These are phyloP conservation scores for Monilinia laxa DNA, from an alignment of 2,329 filamentous ascomycete genomes.

Conservation along the genomic window DNA sequence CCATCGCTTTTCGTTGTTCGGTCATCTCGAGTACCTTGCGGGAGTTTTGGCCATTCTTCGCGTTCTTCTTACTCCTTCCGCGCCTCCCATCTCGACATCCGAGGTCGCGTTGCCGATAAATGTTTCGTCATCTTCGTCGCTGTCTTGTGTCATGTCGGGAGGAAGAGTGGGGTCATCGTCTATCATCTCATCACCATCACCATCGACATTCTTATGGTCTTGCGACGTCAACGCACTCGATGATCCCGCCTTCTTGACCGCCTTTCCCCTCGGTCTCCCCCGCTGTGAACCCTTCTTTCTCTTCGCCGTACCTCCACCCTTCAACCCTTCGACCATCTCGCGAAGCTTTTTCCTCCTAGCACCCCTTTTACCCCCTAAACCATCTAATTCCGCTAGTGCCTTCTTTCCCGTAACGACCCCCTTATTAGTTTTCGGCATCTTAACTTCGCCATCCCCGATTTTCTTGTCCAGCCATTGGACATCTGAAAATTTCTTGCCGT, in stretches of 20 bases:
- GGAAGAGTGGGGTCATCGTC: too few species aligned
- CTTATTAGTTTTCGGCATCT: conserved; percentile 27
- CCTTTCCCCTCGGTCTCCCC: conserved; percentile 21
- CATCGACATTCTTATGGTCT: not conserved
- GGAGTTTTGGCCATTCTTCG: not conserved
- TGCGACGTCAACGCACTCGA: too few species aligned
- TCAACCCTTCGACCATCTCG: not conserved
- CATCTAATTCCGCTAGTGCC: conserved; percentile 33
- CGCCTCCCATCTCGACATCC: conserved; percentile 8
- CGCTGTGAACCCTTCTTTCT: conserved; percentile 15
- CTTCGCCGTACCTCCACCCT: conserved; percentile 20
- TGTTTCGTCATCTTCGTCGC: conserved; percentile 1
- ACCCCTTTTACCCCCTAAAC: conserved; percentile 24
- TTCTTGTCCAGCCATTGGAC: conserved; percentile 50
- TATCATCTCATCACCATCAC: conserved; percentile 2
- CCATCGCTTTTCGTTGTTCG: not conserved
- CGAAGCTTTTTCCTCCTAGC: conserved; percentile 22
- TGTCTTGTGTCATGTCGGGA: not conserved
- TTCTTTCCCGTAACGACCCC: conserved; percentile 32
- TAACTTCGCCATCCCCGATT: conserved; percentile 14
- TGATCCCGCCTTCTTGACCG: conserved; percentile 24
- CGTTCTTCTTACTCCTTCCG: conserved; percentile 5
- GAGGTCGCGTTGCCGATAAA: not conserved
- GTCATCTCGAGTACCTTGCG: conserved; percentile 3
- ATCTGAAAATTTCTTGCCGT: conserved; percentile 68